Percentiles rank a stretch among this genome's conserved stretches.
Evolutionary conservation across 2,329 filamentous ascomycete genomes (phyloP).

Genomic region (Berkeleyomyces rouxiae): DNA sequence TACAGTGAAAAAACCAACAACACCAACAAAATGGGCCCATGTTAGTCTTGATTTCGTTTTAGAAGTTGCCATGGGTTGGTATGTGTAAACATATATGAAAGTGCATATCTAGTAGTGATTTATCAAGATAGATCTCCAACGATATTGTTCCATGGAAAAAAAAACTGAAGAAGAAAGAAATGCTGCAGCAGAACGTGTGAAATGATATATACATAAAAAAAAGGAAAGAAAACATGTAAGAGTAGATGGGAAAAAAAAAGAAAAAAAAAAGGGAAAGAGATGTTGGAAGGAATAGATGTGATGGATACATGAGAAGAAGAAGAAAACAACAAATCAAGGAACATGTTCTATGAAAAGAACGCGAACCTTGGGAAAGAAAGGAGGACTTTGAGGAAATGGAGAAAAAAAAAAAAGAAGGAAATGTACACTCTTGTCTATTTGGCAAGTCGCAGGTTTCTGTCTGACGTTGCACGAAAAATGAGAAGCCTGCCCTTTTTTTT

Average conservation of each 20-base stretch:
- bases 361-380: background rate
- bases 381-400: too few relatives aligned
- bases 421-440: too few relatives aligned
- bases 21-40: too few relatives aligned
- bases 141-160: background rate
- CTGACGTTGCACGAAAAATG: background rate
- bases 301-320: background rate
- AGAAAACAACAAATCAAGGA: conserved; percentile 3
- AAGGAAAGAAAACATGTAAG: background rate
- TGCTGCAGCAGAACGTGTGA: background rate
- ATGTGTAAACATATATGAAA: background rate
- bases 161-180: background rate
- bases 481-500: background rate
- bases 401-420: too few relatives aligned
- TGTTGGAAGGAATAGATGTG: background rate
- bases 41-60: too few relatives aligned
- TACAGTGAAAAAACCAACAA: too few relatives aligned
- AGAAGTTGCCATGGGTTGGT: background rate
- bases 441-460: too few relatives aligned
- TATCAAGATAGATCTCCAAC: background rate
- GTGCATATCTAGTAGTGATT: background rate
- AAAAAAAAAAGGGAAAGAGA: background rate
- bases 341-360: background rate
- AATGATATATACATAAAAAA: conserved; percentile 11
- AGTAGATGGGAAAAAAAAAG: background rate